Evolutionary conservation across 805 yeast species (phyloP), one percentile per base, ranked within the genome.

Genomic region (Allodekkera sacchari): DNA sequence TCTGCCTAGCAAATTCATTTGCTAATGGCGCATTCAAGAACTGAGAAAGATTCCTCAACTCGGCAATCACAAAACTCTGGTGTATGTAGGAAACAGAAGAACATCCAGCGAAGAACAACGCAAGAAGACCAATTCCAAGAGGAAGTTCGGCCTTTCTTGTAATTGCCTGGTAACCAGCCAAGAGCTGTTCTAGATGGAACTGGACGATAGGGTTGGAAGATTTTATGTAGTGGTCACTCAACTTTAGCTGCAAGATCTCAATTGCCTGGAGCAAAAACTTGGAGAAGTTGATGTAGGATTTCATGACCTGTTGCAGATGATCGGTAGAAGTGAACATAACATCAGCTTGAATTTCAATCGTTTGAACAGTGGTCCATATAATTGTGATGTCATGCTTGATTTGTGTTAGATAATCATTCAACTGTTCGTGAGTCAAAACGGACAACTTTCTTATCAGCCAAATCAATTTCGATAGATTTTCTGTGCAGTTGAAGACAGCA

Each of bases 401-500:
- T 6, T 36, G 33, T 12, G 36, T 38, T 19, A 47, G 22, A 27
- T 31, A 34, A 6, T 18, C 8, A 13, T 34, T 35, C 3, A 35
- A 24, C 14, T 33, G 32, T 7, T 18, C 22, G 8, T 19, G 15
- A 7, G 30, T 42, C 7, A 43, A 23, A 6, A 38, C 20, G 22
- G 24, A 20, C 22, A 19, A 23, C 35, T 33, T 35, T 18, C 47
- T 30, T n/a, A 59, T 42, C 11, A 64, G 36, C 61, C 61, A 64
- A 1, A 58, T 42, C 9, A 62, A 43, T 36, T 66, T 65, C 17
- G 64, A 57, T 9, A 56, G 25, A 22, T 57, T 44, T 30, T 63
- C 68, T 34, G 59, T 55, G 20, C 60, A 55, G 18, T 52, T 55
- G 6, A 52, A 42, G 3, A 61, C 50, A 6, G 66, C 54, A 1